phyloP scores from a whole-genome alignment of 2,329 filamentous ascomycete species.

The Hirsutella rhossiliensis region DNA sequence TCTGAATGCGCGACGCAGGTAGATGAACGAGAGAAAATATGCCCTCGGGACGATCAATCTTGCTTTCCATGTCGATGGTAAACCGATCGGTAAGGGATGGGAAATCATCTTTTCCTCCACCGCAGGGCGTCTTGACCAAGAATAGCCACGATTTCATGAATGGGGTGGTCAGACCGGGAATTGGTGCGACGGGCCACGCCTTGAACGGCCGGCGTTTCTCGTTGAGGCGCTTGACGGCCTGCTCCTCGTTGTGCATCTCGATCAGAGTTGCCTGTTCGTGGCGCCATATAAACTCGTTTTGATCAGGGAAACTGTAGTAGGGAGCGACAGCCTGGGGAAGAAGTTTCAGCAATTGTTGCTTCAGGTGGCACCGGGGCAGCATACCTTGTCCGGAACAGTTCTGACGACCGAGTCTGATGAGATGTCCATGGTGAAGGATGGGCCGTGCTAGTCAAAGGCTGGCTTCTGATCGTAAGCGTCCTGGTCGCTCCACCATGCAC shows the following conservation, averaged over 20 bases:
- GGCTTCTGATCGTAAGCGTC: no score
- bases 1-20: slow-evolving; percentile 12
- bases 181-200: slow-evolving; percentile 18
- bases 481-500: no score
- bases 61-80: slow-evolving; percentile 12
- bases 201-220: slow-evolving; percentile 8
- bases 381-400: no score
- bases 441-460: no score
- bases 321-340: slow-evolving; percentile 2
- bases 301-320: slow-evolving; percentile 9
- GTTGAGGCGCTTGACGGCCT: slow-evolving; percentile 13
- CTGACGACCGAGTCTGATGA: no score
- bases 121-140: slow-evolving; percentile 13
- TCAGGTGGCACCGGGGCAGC: no score
- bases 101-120: slow-evolving; percentile 10
- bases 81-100: slow-evolving; percentile 16
- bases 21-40: slow-evolving; percentile 14
- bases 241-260: slow-evolving; percentile 20
- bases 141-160: slow-evolving; percentile 20
- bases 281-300: slow-evolving; percentile 13
- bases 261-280: slow-evolving; percentile 20
- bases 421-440: no score
- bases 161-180: slow-evolving; percentile 14
- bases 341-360: no score
- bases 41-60: slow-evolving; percentile 8